Conservation (phyloP, 805 yeast genomes). For the Wickerhamiella azyma region DNA sequence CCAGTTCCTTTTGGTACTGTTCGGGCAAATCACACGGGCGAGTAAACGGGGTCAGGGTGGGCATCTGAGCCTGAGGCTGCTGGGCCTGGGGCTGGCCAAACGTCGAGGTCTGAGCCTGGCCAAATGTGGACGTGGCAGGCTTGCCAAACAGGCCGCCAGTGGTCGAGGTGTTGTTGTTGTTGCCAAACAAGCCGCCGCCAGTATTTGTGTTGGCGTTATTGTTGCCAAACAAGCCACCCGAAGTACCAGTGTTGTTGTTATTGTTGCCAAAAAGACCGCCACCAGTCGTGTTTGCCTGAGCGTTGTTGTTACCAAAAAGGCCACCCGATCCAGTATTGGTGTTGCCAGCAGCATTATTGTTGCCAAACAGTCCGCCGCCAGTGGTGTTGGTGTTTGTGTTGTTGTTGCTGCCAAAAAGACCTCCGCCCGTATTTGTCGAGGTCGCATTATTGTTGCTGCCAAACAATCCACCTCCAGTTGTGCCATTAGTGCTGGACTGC, state of each 20-base stretch:
- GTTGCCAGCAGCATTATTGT: background rate
- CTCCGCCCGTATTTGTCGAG: constrained; percentile 1
- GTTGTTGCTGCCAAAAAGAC: constrained; percentile 5
- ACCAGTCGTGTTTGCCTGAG: background rate
- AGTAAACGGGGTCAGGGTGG: constrained; percentile 40
- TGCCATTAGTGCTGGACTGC: constrained; percentile 10
- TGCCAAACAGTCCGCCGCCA: constrained; percentile 15
- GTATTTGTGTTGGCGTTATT: background rate
- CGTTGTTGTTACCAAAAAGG: constrained; percentile 3
- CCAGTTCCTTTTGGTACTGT: constrained; percentile 38
- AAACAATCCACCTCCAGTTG: constrained; percentile 6
- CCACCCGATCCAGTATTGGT: constrained; percentile 5
- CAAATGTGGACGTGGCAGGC: constrained; percentile 6
- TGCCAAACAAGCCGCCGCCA: constrained; percentile 23
- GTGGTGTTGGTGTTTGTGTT: background rate
- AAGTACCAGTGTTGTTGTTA: background rate
- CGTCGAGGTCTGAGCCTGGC: background rate
- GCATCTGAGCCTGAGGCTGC: constrained; percentile 14
- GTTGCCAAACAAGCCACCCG: constrained; percentile 12
- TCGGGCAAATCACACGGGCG: constrained; percentile 47
- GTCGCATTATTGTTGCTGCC: constrained; percentile 1
- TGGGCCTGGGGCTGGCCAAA: background rate
- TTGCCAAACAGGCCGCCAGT: constrained; percentile 23
- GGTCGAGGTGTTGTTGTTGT: constrained; percentile 13
- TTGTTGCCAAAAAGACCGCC: constrained; percentile 6